A percentile compares a stretch with the other conserved stretches of the same genome.
Conservation (phyloP, 805 yeast species). For the Saccharomycopsis olivae region DNA sequence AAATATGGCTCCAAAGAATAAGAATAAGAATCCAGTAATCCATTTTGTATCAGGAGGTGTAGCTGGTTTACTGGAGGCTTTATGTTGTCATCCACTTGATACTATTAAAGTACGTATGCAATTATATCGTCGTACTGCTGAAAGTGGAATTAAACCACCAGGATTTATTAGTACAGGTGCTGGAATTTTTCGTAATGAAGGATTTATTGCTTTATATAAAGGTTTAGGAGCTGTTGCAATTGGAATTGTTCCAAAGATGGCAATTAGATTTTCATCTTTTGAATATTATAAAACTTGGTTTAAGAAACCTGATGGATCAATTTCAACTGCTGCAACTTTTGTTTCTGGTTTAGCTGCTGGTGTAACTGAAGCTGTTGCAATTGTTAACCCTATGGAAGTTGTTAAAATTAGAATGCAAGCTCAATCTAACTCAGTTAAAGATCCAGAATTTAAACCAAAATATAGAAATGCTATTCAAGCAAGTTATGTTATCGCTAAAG, state of each 20-base stretch:
- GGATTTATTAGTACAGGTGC: slow-evolving; percentile 81
- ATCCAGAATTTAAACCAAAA: slow-evolving; percentile 55
- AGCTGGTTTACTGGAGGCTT: slow-evolving; percentile 96
- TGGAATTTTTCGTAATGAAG: slow-evolving; percentile 67
- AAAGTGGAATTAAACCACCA: slow-evolving; percentile 50
- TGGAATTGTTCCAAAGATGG: slow-evolving; percentile 98
- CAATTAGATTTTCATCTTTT: slow-evolving; percentile 88
- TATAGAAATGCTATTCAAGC: slow-evolving; percentile 93
- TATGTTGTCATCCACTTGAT: slow-evolving; percentile 96
- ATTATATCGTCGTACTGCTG: slow-evolving; percentile 60
- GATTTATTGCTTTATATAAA: slow-evolving; percentile 78
- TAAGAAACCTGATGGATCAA: slow-evolving; percentile 50
- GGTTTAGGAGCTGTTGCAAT: slow-evolving; percentile 96
- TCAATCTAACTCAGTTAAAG: slow-evolving; percentile 82
- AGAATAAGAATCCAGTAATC: slow-evolving; percentile 36
- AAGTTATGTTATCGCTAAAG: slow-evolving; percentile 67
- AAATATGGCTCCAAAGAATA: slow-evolving; percentile 16
- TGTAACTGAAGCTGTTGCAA: slow-evolving; percentile 86
- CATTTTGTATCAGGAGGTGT: slow-evolving; percentile 90
- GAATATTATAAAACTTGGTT: slow-evolving; percentile 74
- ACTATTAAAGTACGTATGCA: slow-evolving; percentile 98
- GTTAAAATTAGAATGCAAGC: slow-evolving; percentile 95
- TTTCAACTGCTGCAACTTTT: slow-evolving; percentile 68
- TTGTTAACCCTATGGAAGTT: slow-evolving; percentile 96
- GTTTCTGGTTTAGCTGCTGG: slow-evolving; percentile 97